A percentile compares a stretch with the other conserved stretches of the same genome.
Conservation (phyloP, 331 rosid genomes). For the Pyracantha coccinea region DNA sequence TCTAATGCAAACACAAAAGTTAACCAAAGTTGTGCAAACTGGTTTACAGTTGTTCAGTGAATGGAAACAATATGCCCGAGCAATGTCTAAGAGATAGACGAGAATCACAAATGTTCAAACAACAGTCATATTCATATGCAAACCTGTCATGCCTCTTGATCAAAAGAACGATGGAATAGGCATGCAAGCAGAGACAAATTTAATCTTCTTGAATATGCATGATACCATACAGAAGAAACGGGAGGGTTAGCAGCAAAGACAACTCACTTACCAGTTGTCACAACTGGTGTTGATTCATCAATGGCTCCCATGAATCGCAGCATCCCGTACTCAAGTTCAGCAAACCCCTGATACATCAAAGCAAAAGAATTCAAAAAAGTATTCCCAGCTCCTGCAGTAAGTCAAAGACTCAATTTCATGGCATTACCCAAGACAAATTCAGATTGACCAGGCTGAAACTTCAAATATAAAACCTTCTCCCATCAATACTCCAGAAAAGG, state of each 20-base stretch:
- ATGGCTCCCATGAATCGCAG: constrained; percentile 85
- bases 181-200: neutral
- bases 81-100: neutral
- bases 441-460: neutral
- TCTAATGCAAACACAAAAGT: neutral
- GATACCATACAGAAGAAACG: neutral
- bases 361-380: neutral
- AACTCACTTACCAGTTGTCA: constrained; percentile 57
- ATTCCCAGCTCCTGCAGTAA: neutral
- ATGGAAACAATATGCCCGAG: neutral
- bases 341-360: constrained; percentile 53
- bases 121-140: neutral
- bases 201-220: neutral
- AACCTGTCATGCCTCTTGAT: neutral
- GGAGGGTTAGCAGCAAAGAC: neutral
- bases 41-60: neutral
- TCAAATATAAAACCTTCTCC: neutral
- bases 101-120: neutral
- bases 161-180: neutral
- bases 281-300: constrained; percentile 70
- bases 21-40: neutral
- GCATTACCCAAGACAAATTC: neutral
- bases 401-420: neutral
- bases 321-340: constrained; percentile 94
- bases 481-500: neutral